Conservation (phyloP, 495 filamentous ascomycete genomes). For the Venustampulla echinocandica region DNA sequence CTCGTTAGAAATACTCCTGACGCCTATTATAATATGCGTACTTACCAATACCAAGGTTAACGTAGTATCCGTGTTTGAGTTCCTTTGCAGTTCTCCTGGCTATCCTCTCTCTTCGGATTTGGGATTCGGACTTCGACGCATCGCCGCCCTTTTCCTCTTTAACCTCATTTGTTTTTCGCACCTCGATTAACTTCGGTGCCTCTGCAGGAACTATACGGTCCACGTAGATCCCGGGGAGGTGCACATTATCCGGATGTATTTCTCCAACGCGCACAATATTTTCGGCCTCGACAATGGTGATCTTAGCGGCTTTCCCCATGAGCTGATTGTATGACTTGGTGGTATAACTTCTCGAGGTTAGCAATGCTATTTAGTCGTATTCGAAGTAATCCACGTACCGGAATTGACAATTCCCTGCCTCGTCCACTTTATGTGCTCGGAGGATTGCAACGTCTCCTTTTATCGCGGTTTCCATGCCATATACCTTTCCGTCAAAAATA, state of each 20-base stretch:
- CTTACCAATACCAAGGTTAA: conserved; percentile 54
- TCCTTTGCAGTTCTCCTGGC: conserved; percentile 52
- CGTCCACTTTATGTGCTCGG: conserved; percentile 55
- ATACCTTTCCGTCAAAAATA: conserved; percentile 49
- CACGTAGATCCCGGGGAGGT: conserved; percentile 56
- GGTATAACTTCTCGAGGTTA: conserved; percentile 41
- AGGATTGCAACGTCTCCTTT: conserved; percentile 55
- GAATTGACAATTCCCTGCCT: conserved; percentile 56
- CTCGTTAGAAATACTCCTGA: neutral
- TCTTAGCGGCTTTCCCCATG: conserved; percentile 54
- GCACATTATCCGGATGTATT: conserved; percentile 47
- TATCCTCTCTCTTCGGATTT: conserved; percentile 44
- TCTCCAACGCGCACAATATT: conserved; percentile 53
- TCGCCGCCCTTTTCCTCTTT: conserved; percentile 18
- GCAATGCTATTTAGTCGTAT: neutral
- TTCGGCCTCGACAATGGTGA: conserved; percentile 61
- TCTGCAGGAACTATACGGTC: conserved; percentile 54
- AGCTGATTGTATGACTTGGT: conserved; percentile 50
- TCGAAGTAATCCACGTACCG: conserved; percentile 25
- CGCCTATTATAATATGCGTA: neutral
- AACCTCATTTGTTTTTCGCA: conserved; percentile 37
- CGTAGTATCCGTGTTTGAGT: conserved; percentile 55
- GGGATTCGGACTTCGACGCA: conserved; percentile 26
- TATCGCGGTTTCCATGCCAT: conserved; percentile 56
- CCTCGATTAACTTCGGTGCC: conserved; percentile 46